A percentile compares a stretch with the other conserved stretches of the same genome.
Evolutionary conservation across 495 filamentous ascomycete genomes (phyloP).

Genomic region (Glarea lozoyensis): DNA sequence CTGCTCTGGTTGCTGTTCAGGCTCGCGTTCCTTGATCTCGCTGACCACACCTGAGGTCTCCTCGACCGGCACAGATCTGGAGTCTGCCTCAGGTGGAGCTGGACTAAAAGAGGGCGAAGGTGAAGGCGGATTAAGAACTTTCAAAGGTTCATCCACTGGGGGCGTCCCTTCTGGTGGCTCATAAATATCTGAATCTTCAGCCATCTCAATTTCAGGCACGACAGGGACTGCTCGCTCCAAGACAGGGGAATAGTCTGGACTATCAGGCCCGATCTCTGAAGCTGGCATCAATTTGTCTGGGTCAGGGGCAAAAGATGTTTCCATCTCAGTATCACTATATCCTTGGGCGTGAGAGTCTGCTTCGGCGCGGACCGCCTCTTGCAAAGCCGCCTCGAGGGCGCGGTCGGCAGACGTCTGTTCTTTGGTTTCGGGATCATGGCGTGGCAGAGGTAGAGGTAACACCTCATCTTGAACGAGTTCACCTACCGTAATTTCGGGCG

Average conservation of each 20-base stretch:
- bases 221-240: constrained; percentile 2
- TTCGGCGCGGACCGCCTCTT: constrained; percentile 14
- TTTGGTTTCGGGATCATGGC: constrained; percentile 1
- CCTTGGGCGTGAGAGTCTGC: constrained; percentile 13
- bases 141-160: constrained; percentile 2
- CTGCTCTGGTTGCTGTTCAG: neutral
- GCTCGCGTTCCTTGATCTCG: neutral
- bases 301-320: constrained; percentile 15
- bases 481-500: too few species aligned
- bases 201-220: constrained; percentile 15
- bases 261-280: constrained; percentile 5
- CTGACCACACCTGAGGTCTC: neutral
- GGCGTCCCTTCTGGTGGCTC: constrained; percentile 46
- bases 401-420: constrained; percentile 6
- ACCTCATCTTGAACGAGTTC: too few species aligned
- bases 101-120: too few species aligned
- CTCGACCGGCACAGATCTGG: constrained; percentile 4
- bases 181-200: constrained; percentile 39
- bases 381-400: constrained; percentile 16
- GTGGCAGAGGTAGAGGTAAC: too few species aligned
- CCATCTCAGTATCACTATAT: constrained; percentile 11
- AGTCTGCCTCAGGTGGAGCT: constrained; percentile 11
- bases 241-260: constrained; percentile 12
- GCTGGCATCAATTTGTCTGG: constrained; percentile 2
- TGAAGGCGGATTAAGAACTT: constrained; percentile 16